Percentiles rank a stretch among this genome's conserved stretches.
Evolutionary conservation across 129 eudicot species (phyloP).

Genomic region (Cynara cardunculus): DNA sequence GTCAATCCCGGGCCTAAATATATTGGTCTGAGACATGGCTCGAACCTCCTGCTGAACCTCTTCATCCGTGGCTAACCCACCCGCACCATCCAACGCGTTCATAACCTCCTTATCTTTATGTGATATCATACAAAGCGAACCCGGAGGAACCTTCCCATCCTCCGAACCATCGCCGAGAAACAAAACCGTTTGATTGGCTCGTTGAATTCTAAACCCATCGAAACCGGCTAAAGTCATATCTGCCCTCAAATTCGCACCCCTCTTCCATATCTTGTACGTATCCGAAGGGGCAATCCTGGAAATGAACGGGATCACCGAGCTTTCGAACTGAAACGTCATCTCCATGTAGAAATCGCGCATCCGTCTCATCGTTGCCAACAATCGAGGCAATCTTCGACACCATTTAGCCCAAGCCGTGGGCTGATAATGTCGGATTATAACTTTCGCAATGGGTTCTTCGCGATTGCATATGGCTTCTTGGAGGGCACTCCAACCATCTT

Average conservation of each 20-base stretch:
- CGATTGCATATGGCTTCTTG: constrained; percentile 49
- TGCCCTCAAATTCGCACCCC: constrained; percentile 48
- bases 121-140: constrained; percentile 43
- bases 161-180: constrained; percentile 55
- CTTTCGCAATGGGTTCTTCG: constrained; percentile 37
- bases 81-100: constrained; percentile 50
- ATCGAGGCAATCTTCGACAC: constrained; percentile 49
- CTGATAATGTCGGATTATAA: constrained; percentile 37
- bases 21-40: constrained; percentile 41
- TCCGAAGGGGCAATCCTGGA: constrained; percentile 55
- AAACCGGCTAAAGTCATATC: constrained; percentile 57
- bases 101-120: constrained; percentile 50
- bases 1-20: constrained; percentile 47
- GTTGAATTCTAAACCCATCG: constrained; percentile 49
- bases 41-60: constrained; percentile 46
- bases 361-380: constrained; percentile 37
- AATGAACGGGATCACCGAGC: constrained; percentile 48
- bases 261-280: constrained; percentile 50
- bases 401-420: constrained; percentile 55
- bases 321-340: constrained; percentile 47
- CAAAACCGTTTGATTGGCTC: constrained; percentile 43
- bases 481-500: constrained; percentile 47
- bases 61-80: constrained; percentile 37
- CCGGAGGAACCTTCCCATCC: constrained; percentile 34
- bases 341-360: constrained; percentile 57